These are phyloP conservation scores for Manihot esculenta DNA, from an alignment of 441 rosid genomes.

Conservation along the genomic window DNA sequence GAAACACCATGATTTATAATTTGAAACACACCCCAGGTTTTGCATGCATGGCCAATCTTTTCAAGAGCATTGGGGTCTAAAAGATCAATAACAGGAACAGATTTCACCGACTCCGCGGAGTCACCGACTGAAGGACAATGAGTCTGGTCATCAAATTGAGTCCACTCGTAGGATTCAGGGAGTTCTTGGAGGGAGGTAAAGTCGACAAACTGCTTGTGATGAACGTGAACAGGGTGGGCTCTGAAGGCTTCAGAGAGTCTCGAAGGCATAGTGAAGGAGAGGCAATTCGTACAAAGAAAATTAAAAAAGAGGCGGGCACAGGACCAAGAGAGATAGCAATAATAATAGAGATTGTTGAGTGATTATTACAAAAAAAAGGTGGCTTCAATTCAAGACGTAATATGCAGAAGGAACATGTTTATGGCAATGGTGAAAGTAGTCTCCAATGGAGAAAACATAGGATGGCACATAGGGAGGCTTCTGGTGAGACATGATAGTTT, in stretches of 20 bases:
- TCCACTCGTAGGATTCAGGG: constrained; percentile 79
- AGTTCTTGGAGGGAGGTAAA: constrained; percentile 55
- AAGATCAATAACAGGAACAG: constrained; percentile 71
- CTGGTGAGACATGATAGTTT: constrained; percentile 20
- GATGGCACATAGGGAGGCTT: constrained; percentile 16
- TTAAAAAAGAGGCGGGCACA: too few relatives aligned
- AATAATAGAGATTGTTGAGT: too few relatives aligned
- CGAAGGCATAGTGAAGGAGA: constrained; percentile 70
- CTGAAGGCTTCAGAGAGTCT: constrained; percentile 48
- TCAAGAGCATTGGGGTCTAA: constrained; percentile 42
- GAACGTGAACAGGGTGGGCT: constrained; percentile 52
- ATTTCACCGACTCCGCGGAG: constrained; percentile 31
- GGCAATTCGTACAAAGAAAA: too few relatives aligned
- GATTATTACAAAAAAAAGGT: too few relatives aligned
- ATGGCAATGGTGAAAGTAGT: not conserved
- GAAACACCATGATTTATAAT: constrained; percentile 74
- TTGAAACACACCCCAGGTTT: constrained; percentile 78
- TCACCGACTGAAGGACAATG: constrained; percentile 14
- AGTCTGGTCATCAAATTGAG: constrained; percentile 34
- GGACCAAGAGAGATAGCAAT: too few relatives aligned
- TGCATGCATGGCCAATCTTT: constrained; percentile 67
- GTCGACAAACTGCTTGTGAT: constrained; percentile 44
- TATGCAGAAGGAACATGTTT: not conserved
- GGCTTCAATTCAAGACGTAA: too few relatives aligned
- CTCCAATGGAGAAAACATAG: constrained; percentile 24